Evolutionary conservation across 371 early-diverging fungal genomes (phyloP).

Genomic region (Lichtheimia corymbifera): DNA sequence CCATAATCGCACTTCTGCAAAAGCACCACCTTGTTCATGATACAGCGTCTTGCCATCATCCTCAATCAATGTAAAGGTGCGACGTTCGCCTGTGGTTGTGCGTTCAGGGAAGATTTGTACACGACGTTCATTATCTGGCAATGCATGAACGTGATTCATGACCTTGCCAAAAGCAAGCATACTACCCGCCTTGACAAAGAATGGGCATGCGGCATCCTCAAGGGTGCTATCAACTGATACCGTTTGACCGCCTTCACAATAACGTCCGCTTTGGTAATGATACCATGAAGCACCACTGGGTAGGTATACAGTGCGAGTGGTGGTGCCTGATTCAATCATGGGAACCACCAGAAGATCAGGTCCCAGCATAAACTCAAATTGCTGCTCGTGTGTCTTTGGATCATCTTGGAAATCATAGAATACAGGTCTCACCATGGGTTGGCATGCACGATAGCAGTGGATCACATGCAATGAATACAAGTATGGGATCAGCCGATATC

Average conservation of each 20-base stretch:
- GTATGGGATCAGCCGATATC: slow-evolving; percentile 61
- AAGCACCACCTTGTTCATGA: slow-evolving; percentile 35
- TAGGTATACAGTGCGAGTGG: slow-evolving; percentile 35
- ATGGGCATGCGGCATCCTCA: slow-evolving; percentile 27
- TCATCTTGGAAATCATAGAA: slow-evolving; percentile 59
- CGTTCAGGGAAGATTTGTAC: slow-evolving; percentile 38
- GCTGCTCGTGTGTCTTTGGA: slow-evolving; percentile 31
- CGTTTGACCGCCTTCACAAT: slow-evolving; percentile 22
- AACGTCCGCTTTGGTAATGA: slow-evolving; percentile 38
- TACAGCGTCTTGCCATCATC: slow-evolving; percentile 43
- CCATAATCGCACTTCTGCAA: slow-evolving; percentile 29
- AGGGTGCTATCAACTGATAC: slow-evolving; percentile 23
- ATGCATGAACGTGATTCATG: slow-evolving; percentile 31
- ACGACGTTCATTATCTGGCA: slow-evolving; percentile 33
- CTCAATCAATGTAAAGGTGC: slow-evolving; percentile 30
- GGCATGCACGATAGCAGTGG: slow-evolving; percentile 28
- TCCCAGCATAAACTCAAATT: slow-evolving; percentile 63
- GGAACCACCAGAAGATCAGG: slow-evolving; percentile 53
- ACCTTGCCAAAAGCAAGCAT: slow-evolving; percentile 33
- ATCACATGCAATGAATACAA: slow-evolving; percentile 50
- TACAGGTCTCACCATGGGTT: slow-evolving; percentile 58
- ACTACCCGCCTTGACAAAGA: slow-evolving; percentile 36
- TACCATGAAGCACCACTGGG: slow-evolving; percentile 40
- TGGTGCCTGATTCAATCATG: slow-evolving; percentile 32
- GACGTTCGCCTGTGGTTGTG: slow-evolving; percentile 5